A percentile compares a stretch with the other conserved stretches of the same genome.
Evolutionary conservation across 2,329 filamentous ascomycete genomes (phyloP).

Genomic region (Fusarium praegraminearum): DNA sequence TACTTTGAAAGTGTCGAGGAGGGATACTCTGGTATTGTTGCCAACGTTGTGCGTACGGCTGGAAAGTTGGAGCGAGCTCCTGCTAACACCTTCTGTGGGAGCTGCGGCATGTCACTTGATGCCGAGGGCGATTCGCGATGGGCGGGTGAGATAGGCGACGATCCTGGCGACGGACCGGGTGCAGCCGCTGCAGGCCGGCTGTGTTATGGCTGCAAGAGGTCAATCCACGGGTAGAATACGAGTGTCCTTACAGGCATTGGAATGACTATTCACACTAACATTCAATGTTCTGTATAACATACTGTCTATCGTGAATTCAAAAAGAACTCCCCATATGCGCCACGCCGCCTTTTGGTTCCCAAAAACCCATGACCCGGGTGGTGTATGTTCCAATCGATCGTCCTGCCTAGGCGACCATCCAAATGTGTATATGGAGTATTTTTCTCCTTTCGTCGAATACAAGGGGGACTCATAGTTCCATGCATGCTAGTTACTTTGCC

Average conservation of each 20-base stretch:
- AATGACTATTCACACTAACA: slow-evolving; percentile 19
- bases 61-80: slow-evolving; percentile 75
- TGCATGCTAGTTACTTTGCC: not conserved
- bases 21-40: slow-evolving; percentile 89
- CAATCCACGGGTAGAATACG: slow-evolving; percentile 62
- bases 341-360: slow-evolving; percentile 45
- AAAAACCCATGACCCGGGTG: slow-evolving; percentile 39
- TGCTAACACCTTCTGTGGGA: slow-evolving; percentile 63
- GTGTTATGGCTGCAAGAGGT: slow-evolving; percentile 81
- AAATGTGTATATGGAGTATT: slow-evolving; percentile 24
- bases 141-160: slow-evolving; percentile 69
- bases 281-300: slow-evolving; percentile 23
- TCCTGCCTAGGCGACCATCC: slow-evolving; percentile 30
- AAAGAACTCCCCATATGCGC: slow-evolving; percentile 44
- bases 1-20: slow-evolving; percentile 87
- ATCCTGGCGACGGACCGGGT: slow-evolving; percentile 43
- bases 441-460: slow-evolving; percentile 29
- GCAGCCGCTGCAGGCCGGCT: slow-evolving; percentile 51
- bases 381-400: slow-evolving; percentile 36
- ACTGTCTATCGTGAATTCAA: slow-evolving; percentile 33
- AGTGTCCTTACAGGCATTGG: not conserved
- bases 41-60: slow-evolving; percentile 94
- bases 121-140: slow-evolving; percentile 72
- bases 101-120: slow-evolving; percentile 78
- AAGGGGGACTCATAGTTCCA: slow-evolving; percentile 23